Conservation (phyloP, 768 basidiomycete species). For the Termitomyces sp. region DNA sequence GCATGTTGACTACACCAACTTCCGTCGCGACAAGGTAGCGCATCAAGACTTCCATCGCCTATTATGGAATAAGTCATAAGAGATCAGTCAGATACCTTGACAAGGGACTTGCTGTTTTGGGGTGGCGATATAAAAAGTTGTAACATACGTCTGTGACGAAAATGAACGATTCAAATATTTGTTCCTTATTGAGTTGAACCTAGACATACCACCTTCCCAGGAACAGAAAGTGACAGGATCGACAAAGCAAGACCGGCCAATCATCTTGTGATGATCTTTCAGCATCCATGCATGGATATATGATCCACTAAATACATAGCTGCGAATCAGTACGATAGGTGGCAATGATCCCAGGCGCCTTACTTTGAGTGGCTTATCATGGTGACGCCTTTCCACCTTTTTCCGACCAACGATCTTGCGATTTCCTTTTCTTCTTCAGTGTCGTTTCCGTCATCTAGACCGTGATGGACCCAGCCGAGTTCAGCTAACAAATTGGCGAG, state of each 20-base stretch:
- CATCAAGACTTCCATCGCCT: slow-evolving; percentile 79
- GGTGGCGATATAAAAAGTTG: slow-evolving; percentile 79
- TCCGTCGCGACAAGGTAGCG: slow-evolving; percentile 87
- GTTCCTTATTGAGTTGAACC: neutral
- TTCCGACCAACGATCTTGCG: slow-evolving; percentile 11
- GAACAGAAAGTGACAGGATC: slow-evolving; percentile 89
- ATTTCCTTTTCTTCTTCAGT: slow-evolving; percentile 23
- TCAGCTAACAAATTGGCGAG: slow-evolving; percentile 52
- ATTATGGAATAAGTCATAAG: slow-evolving; percentile 2
- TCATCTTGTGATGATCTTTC: slow-evolving; percentile 66
- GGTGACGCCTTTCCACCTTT: slow-evolving; percentile 52
- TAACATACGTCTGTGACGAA: slow-evolving; percentile 69
- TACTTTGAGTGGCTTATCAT: slow-evolving; percentile 89
- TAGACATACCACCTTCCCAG: slow-evolving; percentile 82
- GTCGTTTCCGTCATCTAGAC: slow-evolving; percentile 14
- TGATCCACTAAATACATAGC: slow-evolving; percentile 54
- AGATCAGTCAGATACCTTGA: neutral
- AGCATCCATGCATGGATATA: slow-evolving; percentile 89
- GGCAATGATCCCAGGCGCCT: slow-evolving; percentile 14
- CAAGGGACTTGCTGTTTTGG: slow-evolving; percentile 47
- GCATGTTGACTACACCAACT: slow-evolving; percentile 79
- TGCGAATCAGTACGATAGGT: neutral
- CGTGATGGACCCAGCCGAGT: slow-evolving; percentile 56
- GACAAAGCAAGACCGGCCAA: slow-evolving; percentile 78
- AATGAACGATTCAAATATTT: neutral